Conservation (phyloP, 352 stramenopile species). For the Achlya hypogyna region DNA sequence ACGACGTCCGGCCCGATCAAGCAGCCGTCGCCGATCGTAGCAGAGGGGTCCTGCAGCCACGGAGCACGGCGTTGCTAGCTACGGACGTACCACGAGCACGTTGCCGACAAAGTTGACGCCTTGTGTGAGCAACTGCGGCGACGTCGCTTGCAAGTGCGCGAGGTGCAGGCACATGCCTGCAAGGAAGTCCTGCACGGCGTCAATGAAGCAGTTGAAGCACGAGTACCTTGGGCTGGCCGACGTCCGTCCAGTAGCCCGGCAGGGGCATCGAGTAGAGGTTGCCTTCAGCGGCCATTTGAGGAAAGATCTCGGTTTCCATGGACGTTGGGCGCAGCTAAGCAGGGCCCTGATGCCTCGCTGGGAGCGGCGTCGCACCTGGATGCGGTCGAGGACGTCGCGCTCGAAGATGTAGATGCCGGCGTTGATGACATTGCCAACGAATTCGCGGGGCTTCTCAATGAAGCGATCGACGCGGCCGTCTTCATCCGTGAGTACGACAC, state of each 20-base stretch:
- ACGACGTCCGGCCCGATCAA: slow-evolving; percentile 82
- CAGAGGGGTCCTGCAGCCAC: slow-evolving; percentile 44
- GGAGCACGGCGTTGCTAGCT: neutral
- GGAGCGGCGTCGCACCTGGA: slow-evolving; percentile 31
- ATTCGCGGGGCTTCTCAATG: slow-evolving; percentile 84
- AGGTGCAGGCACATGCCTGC: slow-evolving; percentile 81
- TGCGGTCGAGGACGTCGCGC: slow-evolving; percentile 76
- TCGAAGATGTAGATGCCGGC: slow-evolving; percentile 88
- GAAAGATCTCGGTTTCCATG: slow-evolving; percentile 88
- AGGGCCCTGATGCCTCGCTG: neutral
- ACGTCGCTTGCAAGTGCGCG: slow-evolving; percentile 50
- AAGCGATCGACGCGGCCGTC: slow-evolving; percentile 83
- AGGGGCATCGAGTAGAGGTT: slow-evolving; percentile 82
- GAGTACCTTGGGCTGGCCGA: slow-evolving; percentile 72
- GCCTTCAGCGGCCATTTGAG: slow-evolving; percentile 80
- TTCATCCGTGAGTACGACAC: slow-evolving; percentile 67
- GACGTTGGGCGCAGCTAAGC: slow-evolving; percentile 68
- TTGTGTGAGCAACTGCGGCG: slow-evolving; percentile 37
- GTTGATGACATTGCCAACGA: slow-evolving; percentile 88
- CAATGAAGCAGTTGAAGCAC: neutral
- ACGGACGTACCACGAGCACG: slow-evolving; percentile 54
- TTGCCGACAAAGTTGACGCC: slow-evolving; percentile 74
- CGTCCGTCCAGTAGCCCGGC: slow-evolving; percentile 87
- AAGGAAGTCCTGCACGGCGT: slow-evolving; percentile 45
- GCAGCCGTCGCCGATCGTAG: slow-evolving; percentile 64